Base-by-base conservation (phyloP, 257 asterid species). In the Osmanthus fragrans region DNA sequence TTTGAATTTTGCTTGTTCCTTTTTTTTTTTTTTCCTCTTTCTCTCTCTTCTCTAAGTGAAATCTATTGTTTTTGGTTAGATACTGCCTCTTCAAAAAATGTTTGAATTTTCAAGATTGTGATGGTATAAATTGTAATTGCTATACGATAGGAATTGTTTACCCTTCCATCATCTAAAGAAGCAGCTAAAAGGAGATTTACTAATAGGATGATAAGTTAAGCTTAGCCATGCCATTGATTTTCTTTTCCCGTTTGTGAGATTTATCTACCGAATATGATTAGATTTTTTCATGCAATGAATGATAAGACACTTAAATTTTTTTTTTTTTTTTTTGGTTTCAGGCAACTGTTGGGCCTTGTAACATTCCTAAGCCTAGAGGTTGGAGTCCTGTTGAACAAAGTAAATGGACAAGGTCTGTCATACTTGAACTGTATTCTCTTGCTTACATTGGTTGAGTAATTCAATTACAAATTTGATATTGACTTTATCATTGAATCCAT, bases 331-430 rank as follows among this genome's bases (percentile, higher is more conserved):
- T 78, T 33, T 82, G 83, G 72, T 87, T 77, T 83, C 92, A 93
- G 99, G 99, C 98, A 83, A 88, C 92, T 72, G 81, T 86, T 67
- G 99, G 99, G 74, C 97, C 98, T 76, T 96, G 98, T 87, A 92
- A 92, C 70, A 80, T 85, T 84, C 94, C 97, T 80, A 93, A 96
- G 88, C 99, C 99, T 77, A 91, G 91, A 86, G 90, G 86, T 34
- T 96, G 99, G 99, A 93, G 91, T 87, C 96, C 98, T 70, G 80
- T 92, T 71, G 98, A 96, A 83, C 97, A 90, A 80, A 89, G 95
- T 92, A 96, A 96, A 85, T 93, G 99, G 99, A 89, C 88, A 76
- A 96, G 99, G 97, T 95, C 82, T 81, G 86, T 73, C 71, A 54
- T 80, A 32, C 74, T 70, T 66, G 34, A 76, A 66, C 77, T 70